phyloP scores from a whole-genome alignment of 345 rosid species.

The Populus euphratica region DNA sequence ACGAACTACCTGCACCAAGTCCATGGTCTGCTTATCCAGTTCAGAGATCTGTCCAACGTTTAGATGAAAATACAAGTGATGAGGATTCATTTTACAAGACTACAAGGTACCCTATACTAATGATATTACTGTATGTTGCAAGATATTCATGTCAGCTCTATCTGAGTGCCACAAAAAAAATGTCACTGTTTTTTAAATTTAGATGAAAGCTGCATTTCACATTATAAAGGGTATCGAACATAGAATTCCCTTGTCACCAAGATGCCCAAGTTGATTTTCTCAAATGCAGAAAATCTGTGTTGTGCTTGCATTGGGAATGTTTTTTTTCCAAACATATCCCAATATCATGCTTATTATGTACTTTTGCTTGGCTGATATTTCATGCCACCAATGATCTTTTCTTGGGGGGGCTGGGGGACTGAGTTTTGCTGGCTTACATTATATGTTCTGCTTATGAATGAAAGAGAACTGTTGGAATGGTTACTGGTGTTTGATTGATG shows the following conservation, averaged over 20 bases:
- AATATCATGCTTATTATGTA: not conserved
- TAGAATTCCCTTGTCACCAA: not conserved
- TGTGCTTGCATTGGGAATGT: not conserved
- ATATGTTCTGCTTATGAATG: not conserved
- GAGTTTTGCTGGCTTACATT: not conserved
- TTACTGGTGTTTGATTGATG: not conserved
- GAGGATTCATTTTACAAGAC: conserved; percentile 63
- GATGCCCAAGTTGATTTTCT: not conserved
- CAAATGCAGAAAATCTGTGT: not conserved
- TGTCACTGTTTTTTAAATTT: not conserved
- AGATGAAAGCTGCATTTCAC: not conserved
- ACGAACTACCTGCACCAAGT: conserved; percentile 63
- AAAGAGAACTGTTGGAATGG: not conserved
- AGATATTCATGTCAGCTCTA: not conserved
- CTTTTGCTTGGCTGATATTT: not conserved
- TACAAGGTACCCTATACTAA: conserved; percentile 44
- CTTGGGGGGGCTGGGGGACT: not conserved
- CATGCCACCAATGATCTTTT: not conserved
- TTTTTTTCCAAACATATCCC: not conserved
- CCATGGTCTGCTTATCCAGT: conserved; percentile 71
- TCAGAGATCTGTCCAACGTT: conserved; percentile 57
- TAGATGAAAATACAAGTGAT: conserved; percentile 64
- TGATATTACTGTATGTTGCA: not conserved
- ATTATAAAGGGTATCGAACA: not conserved
- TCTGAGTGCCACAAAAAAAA: not conserved